Conservation (phyloP, 2,329 filamentous ascomycete species). For the Parasarocladium wereldwijsianum region DNA sequence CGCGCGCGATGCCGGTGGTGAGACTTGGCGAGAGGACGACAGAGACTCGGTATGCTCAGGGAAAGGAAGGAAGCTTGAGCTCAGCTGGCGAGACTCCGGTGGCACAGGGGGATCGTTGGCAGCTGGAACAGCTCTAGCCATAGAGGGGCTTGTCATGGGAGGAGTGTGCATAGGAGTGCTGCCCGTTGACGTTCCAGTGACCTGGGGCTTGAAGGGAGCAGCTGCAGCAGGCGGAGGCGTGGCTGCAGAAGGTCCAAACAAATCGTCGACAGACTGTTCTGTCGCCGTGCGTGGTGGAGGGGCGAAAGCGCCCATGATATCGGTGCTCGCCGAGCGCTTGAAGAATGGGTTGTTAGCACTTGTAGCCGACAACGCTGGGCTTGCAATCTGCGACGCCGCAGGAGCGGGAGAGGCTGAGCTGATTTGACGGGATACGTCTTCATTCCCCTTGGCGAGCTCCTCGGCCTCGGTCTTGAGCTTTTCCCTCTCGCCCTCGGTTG, state of each 20-base stretch:
- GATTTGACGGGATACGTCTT: conserved; percentile 39
- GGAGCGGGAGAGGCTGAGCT: conserved; percentile 35
- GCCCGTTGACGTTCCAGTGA: conserved; percentile 39
- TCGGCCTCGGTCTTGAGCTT: conserved; percentile 71
- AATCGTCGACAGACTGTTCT: conserved; percentile 67
- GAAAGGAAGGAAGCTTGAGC: conserved; percentile 61
- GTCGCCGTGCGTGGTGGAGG: conserved; percentile 31
- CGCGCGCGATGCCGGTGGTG: conserved; percentile 46
- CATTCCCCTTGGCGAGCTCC: conserved; percentile 47
- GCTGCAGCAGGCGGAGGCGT: conserved; percentile 24
- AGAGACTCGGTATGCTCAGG: conserved; percentile 50
- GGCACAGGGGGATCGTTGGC: conserved; percentile 44
- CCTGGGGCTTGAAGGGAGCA: conserved; percentile 32
- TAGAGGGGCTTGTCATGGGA: conserved; percentile 44
- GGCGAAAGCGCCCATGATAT: conserved; percentile 40
- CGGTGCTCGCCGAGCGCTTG: conserved; percentile 49
- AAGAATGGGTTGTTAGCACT: conserved; percentile 95
- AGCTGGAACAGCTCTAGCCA: conserved; percentile 47
- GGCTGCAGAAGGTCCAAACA: conserved; percentile 48
- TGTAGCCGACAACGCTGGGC: conserved; percentile 51
- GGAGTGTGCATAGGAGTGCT: conserved; percentile 39
- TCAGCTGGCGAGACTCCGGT: conserved; percentile 63
- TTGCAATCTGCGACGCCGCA: conserved; percentile 39
- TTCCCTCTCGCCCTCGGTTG: conserved; percentile 77
- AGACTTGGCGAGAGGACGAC: conserved; percentile 64